Percentiles rank a stretch among this genome's conserved stretches.
Evolutionary conservation across 2,329 filamentous ascomycete genomes (phyloP).

Genomic region (Orbilia brochopaga): DNA sequence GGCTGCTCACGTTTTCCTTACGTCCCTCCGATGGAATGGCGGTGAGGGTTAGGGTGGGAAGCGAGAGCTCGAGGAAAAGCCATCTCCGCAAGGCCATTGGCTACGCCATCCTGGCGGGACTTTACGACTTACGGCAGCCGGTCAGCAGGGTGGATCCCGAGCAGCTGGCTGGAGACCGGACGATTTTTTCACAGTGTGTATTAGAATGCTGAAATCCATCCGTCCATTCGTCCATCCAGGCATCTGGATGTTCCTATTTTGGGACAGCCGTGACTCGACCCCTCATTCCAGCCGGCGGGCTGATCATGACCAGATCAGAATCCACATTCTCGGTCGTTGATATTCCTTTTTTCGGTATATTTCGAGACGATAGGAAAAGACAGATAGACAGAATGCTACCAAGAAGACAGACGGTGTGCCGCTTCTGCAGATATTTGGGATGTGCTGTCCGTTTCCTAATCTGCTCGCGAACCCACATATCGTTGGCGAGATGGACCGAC

Average conservation of each 20-base stretch:
- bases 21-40: constrained; percentile 7
- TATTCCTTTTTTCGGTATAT: neutral
- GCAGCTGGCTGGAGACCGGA: neutral
- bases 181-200: neutral
- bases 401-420: neutral
- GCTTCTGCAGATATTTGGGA: neutral
- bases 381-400: too few relatives aligned
- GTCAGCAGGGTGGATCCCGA: constrained; percentile 8
- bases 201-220: neutral
- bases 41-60: constrained; percentile 3
- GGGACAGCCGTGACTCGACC: neutral
- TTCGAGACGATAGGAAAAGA: neutral
- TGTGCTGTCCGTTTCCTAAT: neutral
- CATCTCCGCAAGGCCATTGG: constrained; percentile 6
- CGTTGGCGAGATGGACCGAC: neutral
- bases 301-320: neutral
- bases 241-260: neutral
- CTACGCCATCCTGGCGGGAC: constrained; percentile 1
- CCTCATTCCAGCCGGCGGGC: neutral
- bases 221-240: constrained; percentile 1
- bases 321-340: neutral
- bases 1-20: constrained; percentile 38
- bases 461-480: neutral
- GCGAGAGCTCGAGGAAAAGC: constrained; percentile 23
- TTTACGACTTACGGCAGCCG: constrained; percentile 7